phyloP scores from a whole-genome alignment of 73 alveolate species.

The Tetrahymena thermophila region DNA sequence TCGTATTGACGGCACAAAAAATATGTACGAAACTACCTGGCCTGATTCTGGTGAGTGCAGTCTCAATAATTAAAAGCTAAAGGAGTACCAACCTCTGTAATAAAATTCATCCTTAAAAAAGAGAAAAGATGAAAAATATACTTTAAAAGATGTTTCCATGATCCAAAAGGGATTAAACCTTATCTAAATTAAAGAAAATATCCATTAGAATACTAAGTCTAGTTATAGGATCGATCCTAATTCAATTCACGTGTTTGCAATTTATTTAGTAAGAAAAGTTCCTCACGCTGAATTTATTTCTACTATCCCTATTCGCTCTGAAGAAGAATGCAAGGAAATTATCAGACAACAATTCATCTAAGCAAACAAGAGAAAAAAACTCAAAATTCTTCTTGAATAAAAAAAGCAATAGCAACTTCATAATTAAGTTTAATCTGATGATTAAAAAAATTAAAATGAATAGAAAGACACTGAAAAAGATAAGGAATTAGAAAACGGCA shows the following conservation, averaged over 20 bases:
- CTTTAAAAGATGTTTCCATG: background rate
- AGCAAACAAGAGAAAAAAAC: background rate
- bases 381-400: background rate
- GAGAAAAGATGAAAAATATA: slow-evolving; percentile 34
- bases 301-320: background rate
- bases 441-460: background rate
- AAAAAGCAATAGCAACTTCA: background rate
- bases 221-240: background rate
- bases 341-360: background rate
- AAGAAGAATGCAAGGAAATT: background rate
- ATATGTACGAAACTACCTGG: slow-evolving; percentile 39
- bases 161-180: background rate
- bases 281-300: background rate
- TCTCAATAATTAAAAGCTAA: background rate
- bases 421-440: background rate
- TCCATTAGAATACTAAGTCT: background rate
- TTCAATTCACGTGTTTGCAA: background rate
- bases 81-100: slow-evolving; percentile 23
- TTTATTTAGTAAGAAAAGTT: background rate
- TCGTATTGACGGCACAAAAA: slow-evolving; percentile 30
- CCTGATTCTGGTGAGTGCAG: slow-evolving; percentile 36
- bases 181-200: background rate
- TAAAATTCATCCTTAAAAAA: slow-evolving; percentile 23
- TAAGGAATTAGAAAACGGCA: background rate
- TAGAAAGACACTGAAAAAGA: background rate